A percentile compares a stretch with the other conserved stretches of the same genome.
Evolutionary conservation across 371 early-diverging fungal species (phyloP).

Genomic region (Capillidium rhysosporum): DNA sequence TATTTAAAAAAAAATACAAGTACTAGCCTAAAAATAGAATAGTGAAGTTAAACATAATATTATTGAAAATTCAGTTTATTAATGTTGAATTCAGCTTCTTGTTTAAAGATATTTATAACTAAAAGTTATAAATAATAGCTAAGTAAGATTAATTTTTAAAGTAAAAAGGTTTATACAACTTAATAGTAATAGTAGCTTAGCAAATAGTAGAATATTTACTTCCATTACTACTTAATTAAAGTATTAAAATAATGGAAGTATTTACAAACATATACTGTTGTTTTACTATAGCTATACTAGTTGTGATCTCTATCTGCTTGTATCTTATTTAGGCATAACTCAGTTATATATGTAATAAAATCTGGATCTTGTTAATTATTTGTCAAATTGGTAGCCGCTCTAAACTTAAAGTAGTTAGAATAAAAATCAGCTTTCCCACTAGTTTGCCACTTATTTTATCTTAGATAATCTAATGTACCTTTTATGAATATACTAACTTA

Average conservation of each 20-base stretch:
- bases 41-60: slow-evolving; percentile 38
- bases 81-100: slow-evolving; percentile 27
- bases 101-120: slow-evolving; percentile 31
- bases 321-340: slow-evolving; percentile 45
- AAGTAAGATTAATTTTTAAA: slow-evolving; percentile 28
- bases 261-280: slow-evolving; percentile 24
- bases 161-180: not conserved
- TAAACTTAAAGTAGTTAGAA: slow-evolving; percentile 38
- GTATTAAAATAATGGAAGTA: not conserved
- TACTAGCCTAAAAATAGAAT: slow-evolving; percentile 24
- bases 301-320: slow-evolving; percentile 56
- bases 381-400: slow-evolving; percentile 15
- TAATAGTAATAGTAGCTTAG: not conserved
- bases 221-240: not conserved
- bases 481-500: slow-evolving; percentile 51
- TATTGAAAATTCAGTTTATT: slow-evolving; percentile 44
- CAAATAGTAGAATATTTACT: not conserved
- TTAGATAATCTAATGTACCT: slow-evolving; percentile 53
- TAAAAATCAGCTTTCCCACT: slow-evolving; percentile 40
- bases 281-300: slow-evolving; percentile 45
- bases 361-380: slow-evolving; percentile 42
- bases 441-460: slow-evolving; percentile 43
- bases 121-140: slow-evolving; percentile 47
- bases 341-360: slow-evolving; percentile 60
- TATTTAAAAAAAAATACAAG: not conserved